Base-by-base conservation (phyloP, 768 basidiomycete species). In the Kwoniella dendrophila region DNA sequence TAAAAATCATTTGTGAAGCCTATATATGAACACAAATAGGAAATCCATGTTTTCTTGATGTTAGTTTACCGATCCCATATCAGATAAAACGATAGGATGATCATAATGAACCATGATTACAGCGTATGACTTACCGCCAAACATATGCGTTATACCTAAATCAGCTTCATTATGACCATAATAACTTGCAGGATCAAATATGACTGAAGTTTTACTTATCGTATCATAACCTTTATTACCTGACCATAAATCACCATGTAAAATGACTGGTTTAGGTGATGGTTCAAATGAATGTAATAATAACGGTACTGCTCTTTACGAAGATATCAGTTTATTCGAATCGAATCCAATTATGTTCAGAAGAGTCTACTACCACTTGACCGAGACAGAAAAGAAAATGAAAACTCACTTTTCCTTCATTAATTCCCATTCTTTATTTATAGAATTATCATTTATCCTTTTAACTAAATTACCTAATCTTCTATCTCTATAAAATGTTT, bases 201-300 rank as follows among this genome's bases (percentile, higher is more conserved):
- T 75, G 26, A 79, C 70, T 6, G 74, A 68, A 0, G 24, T 11
- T 1, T 43, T 8, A 8, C 67, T 68, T 14, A 59, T 50, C 10
- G 40, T 33, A 29, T 76, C 75, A 40, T 54, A 68, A 3, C 74
- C 72, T 20, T 67, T 73, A 55, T 79, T 79, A 12, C 78, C 78
- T 1, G 75, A 78, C 78, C 78, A 79, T 5, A 78, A 66, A 49
- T 79, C 78, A 30, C 78, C 78, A 44, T 79, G 78, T 1, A 74
- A 61, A 34, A 79, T 72, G n/a, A 75, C 71, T 2, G 76, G 76
- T 57, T 67, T 52, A 0, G 76, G 66, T 0, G 57, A 12, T 4
- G 75, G 75, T 10, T 59, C 29, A 51, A 74, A 56, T 8, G 62
- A 34, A 12, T 27, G 18, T 32, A 77, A 59, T 2, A 77, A 54